Base-by-base conservation (phyloP, 139 green algal species). In the Asterochloris sp. region DNA sequence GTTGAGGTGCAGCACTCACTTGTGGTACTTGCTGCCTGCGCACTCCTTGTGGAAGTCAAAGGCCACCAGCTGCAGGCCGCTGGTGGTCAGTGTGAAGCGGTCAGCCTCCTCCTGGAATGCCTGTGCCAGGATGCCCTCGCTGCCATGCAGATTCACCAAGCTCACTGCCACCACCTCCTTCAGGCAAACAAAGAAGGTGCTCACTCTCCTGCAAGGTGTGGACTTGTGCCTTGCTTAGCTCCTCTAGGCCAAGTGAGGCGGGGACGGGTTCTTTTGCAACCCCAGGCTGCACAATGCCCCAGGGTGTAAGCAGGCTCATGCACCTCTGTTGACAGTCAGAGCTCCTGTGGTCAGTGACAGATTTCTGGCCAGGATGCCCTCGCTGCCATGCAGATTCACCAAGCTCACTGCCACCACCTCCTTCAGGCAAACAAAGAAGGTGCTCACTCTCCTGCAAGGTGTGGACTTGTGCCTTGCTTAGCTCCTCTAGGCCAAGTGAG, bases 21-120 rank as follows among this genome's bases (percentile, higher is more conserved):
- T 85, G 13, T 92, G 63, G 84, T 97, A 94, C 67, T 91, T 85
- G 69, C 85, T 91, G n/a, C 88, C 87, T n/a, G 89, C 91, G 86
- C 95, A 98, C 87, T 96, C 86, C 83, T 94, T 91, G 87, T 97
- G 94, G 84, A 98, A 98, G 88, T 98, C 95, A 87, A 98, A 98
- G 62, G 87, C 78, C 14, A 95, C 85, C 79, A 93, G 82, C 12
- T 81, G 79, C 73, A 92, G 87, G 71, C 79, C 78, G 17, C 60
- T 23, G 11, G 68, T 47, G 15, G 67, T 67, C n/a, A 78, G 19
- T 11, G 62, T 60, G 79, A 85, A 87, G 29, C 75, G 83, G 26
- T 74, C 62, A 0, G 76, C 83, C 29, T 87, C 84, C 24, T 82
- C 23, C 67, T 82, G 83, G 85, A 94, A 97, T 0, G 89, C 89